Base-by-base conservation (phyloP, 495 filamentous ascomycete genomes). In the Delitschia confertaspora region DNA sequence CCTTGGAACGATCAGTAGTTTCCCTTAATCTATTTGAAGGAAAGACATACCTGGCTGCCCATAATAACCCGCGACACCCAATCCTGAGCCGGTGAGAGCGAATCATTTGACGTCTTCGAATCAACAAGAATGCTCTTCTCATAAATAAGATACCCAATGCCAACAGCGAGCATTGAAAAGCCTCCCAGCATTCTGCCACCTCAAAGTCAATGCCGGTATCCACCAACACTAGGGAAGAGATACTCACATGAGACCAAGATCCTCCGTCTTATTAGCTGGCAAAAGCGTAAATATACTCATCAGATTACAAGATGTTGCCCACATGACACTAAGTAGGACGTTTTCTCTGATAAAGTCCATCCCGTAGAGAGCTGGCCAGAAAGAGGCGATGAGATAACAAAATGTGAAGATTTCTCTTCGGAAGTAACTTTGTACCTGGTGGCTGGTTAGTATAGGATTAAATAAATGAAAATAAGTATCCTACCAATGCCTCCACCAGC, bases 281-380 rank as follows among this genome's bases (percentile, higher is more conserved):
- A 99, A 69, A 17, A 95, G 62, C 14, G 93, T 96, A 55, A 99
- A 99, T 17, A 74, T 70, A 56, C 88, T 88, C 88, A 95, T 96
- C 4, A 81, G 60, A 2, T 74, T 38, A 60, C 88, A 95, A 8
- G 80, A 79, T 18, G 82, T 56, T 8, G 74, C 70, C 93, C 93
- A 99, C 2, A 77, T 79, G 2, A 61, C 66, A 39, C 71, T 71
- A n/a, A 94, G 69, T 7, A 70, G 43, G 8, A 58, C 57, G 58
- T 95, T 80, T 22, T 70, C 58, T 26, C 60, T 65, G 4, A 95
- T 49, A 53, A 99, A 95, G 3, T 68, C 69, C 13, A 68, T 53
- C 0, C 91, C 89, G 52, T 91, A 83, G 1, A 76, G 65, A 1
- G 75, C 26, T 2, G 91, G 93, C 85, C 88, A 96, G 20, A 83